These are phyloP conservation scores for Aphanomyces invadans DNA, from an alignment of 352 stramenopile species.

Conservation along the genomic window DNA sequence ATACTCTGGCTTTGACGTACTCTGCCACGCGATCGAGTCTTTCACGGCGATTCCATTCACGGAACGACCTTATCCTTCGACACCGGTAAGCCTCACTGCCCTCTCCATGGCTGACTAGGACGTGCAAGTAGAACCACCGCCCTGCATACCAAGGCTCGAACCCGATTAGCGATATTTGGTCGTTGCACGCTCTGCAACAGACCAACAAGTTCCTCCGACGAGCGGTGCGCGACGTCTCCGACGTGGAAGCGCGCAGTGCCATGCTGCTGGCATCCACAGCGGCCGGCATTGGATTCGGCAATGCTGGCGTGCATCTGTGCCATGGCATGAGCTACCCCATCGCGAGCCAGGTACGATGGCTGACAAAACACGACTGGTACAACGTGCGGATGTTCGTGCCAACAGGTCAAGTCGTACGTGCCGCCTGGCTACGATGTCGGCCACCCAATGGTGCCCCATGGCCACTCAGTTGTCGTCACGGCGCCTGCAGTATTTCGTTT, in stretches of 20 bases:
- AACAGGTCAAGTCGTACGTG: slow-evolving; percentile 25
- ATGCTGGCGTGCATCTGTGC: slow-evolving; percentile 42
- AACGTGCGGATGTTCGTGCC: not conserved
- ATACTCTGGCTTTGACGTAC: slow-evolving; percentile 40
- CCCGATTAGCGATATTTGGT: slow-evolving; percentile 41
- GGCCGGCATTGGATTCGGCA: slow-evolving; percentile 43
- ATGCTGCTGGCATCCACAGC: slow-evolving; percentile 35
- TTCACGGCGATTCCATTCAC: slow-evolving; percentile 38
- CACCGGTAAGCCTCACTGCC: slow-evolving; percentile 21
- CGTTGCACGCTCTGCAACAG: slow-evolving; percentile 33
- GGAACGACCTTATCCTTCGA: slow-evolving; percentile 28
- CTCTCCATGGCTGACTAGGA: not conserved
- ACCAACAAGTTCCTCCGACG: slow-evolving; percentile 31
- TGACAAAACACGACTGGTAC: not conserved
- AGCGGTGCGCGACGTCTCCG: slow-evolving; percentile 26
- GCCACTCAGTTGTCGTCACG: slow-evolving; percentile 35
- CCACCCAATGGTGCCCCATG: slow-evolving; percentile 34
- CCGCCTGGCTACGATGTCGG: slow-evolving; percentile 30
- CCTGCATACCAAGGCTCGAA: slow-evolving; percentile 42
- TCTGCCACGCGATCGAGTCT: slow-evolving; percentile 42
- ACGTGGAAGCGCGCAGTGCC: slow-evolving; percentile 33
- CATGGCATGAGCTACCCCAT: slow-evolving; percentile 43
- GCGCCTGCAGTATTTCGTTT: slow-evolving; percentile 40
- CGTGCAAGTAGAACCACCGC: slow-evolving; percentile 13
- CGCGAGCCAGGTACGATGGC: slow-evolving; percentile 28